These are phyloP conservation scores for Mortierella polycephala DNA, from an alignment of 371 early-diverging fungal genomes.

Conservation along the genomic window DNA sequence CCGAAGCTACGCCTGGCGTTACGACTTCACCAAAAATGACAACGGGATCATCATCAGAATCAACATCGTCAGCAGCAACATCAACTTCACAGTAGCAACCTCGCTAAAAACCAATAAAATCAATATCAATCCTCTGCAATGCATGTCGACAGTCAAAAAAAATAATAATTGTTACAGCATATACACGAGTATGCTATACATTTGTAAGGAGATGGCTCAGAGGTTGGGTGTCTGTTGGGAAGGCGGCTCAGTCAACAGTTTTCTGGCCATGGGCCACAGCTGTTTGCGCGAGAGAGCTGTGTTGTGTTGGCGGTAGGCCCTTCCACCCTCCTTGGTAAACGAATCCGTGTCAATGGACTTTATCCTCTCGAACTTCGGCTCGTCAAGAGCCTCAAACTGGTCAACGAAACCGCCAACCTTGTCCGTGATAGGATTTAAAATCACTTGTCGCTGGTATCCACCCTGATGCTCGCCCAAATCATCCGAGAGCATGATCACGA, in stretches of 20 bases:
- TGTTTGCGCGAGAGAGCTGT: slow-evolving; percentile 74
- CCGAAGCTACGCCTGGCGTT: slow-evolving; percentile 29
- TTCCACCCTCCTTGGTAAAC: slow-evolving; percentile 22
- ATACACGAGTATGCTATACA: background rate
- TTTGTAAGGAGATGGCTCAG: background rate
- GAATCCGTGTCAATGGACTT: slow-evolving; percentile 12
- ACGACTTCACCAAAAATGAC: slow-evolving; percentile 28
- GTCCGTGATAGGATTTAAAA: slow-evolving; percentile 58
- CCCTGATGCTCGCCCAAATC: slow-evolving; percentile 56
- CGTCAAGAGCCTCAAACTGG: slow-evolving; percentile 38
- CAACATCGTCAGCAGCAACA: slow-evolving; percentile 8
- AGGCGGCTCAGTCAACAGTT: slow-evolving; percentile 23
- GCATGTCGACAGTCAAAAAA: background rate
- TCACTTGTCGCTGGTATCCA: slow-evolving; percentile 72
- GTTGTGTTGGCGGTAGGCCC: slow-evolving; percentile 65
- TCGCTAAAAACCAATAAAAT: slow-evolving; percentile 5
- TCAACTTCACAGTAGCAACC: slow-evolving; percentile 3
- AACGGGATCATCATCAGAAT: background rate
- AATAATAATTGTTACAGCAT: background rate
- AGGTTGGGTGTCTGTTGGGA: slow-evolving; percentile 12
- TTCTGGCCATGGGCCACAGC: slow-evolving; percentile 70
- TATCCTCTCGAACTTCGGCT: slow-evolving; percentile 31
- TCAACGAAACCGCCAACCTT: slow-evolving; percentile 26
- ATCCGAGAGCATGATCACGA: slow-evolving; percentile 70
- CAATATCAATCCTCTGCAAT: background rate